These are phyloP conservation scores for Collybia nuda DNA, from an alignment of 768 basidiomycete species.

Conservation along the genomic window DNA sequence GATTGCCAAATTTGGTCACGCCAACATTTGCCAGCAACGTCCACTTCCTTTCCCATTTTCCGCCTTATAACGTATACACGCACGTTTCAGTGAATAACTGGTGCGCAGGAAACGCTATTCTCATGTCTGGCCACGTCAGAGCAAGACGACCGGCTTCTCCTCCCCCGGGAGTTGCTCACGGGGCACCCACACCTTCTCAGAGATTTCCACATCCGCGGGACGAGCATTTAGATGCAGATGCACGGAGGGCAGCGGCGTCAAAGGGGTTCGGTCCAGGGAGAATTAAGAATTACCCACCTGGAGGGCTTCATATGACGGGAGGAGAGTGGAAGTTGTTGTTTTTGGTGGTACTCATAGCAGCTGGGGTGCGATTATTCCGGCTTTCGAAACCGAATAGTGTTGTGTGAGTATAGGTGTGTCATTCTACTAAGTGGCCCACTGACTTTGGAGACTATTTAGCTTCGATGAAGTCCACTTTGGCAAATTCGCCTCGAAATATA, in stretches of 20 bases:
- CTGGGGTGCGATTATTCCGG: constrained; percentile 81
- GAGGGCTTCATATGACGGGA: constrained; percentile 62
- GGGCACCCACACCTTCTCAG: constrained; percentile 37
- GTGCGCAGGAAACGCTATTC: constrained; percentile 1
- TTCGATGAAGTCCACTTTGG: constrained; percentile 99
- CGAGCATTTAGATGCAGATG: constrained; percentile 74
- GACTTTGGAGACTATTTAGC: constrained; percentile 34
- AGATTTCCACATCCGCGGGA: constrained; percentile 67
- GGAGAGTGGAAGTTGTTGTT: constrained; percentile 80
- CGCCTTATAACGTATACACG: too few relatives aligned
- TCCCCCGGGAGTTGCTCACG: constrained; percentile 44
- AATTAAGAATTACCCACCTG: constrained; percentile 44
- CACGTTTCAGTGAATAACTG: neutral
- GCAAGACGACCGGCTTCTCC: constrained; percentile 71
- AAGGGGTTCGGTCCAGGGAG: constrained; percentile 58
- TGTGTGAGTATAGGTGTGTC: constrained; percentile 64
- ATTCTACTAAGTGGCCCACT: constrained; percentile 1
- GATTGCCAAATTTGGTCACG: too few relatives aligned
- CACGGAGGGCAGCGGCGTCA: constrained; percentile 66
- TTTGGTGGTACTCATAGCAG: constrained; percentile 65
- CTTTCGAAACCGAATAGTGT: constrained; percentile 87
- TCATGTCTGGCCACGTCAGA: constrained; percentile 56
- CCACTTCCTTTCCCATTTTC: too few relatives aligned
- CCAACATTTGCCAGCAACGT: too few relatives aligned
- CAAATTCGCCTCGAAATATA: constrained; percentile 93